These are phyloP conservation scores for Cajanus cajan DNA, from an alignment of 306 rosid genomes.

Conservation along the genomic window DNA sequence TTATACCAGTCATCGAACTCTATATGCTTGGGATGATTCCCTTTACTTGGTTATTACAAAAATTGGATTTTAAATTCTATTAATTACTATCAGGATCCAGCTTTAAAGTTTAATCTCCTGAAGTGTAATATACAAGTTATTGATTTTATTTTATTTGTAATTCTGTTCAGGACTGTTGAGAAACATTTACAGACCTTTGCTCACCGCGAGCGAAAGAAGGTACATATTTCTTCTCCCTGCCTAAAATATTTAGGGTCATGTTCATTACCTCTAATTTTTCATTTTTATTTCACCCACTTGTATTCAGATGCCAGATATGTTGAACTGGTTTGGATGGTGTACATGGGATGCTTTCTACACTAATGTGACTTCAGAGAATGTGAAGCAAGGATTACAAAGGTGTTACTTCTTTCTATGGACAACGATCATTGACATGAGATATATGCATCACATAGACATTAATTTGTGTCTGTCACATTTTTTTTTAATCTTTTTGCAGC, in stretches of 20 bases:
- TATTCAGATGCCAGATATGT: conserved; percentile 84
- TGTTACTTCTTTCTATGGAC: conserved; percentile 20
- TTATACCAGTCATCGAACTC: neutral
- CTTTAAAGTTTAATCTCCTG: neutral
- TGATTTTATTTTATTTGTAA: conserved; percentile 6
- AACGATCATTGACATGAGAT: neutral
- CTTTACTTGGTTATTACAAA: neutral
- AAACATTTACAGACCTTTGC: conserved; percentile 75
- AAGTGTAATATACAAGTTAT: neutral
- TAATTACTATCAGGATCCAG: neutral
- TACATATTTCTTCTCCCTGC: conserved; percentile 5
- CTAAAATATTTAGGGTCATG: neutral
- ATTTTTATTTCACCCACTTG: neutral
- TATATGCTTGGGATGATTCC: neutral
- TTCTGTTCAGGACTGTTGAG: conserved; percentile 64
- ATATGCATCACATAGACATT: neutral
- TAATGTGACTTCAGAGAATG: conserved; percentile 69
- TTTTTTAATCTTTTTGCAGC: conserved; percentile 44
- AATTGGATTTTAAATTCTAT: neutral
- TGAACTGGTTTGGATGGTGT: conserved; percentile 99
- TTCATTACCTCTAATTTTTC: neutral
- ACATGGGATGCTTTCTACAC: conserved; percentile 99
- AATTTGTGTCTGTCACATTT: neutral
- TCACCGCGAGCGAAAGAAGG: conserved; percentile 89
- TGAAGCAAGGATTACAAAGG: conserved; percentile 81